Evolutionary conservation across 2,329 filamentous ascomycete genomes (phyloP), one percentile per base, ranked within the genome.

Genomic region (Hypomyces perniciosus): DNA sequence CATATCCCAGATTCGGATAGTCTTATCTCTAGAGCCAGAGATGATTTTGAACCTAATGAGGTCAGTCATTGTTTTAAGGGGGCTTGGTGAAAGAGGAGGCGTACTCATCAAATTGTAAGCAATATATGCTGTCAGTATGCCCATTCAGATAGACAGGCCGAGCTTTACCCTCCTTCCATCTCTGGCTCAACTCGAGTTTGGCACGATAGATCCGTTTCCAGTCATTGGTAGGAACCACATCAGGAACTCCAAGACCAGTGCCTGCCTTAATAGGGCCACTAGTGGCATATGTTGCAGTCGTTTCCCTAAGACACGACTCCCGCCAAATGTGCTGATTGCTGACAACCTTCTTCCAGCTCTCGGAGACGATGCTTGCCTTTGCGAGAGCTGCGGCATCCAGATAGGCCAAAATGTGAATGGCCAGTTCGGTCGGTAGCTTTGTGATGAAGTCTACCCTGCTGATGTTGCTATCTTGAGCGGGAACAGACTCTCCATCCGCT

Each of bases 121-220:
- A 99, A 72, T 99, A 99, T 51, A 99, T 95, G 58, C 90, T 96
- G 67, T 99, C 93, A 28, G 85, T 84, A 66, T 99, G 93, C 2
- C 93, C 93, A 61, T 93, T 90, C 26, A 99, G 78, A 67, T 96
- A 97, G 50, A 95, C 83, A 1, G 90, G 85, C 42, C 83, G 85
- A 7, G 90, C 88, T 57, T 85, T 84, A 50, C 88, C 86, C 46
- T 84, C 74, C 60, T 81, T 84, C 93, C 93, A 99, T 56, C 88
- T 83, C 57, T 77, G 74, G 59, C 90, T 85, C 54, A 99, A 78
- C 55, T 86, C 79, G 54, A 84, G 80, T 59, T 88, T 85, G 41
- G 88, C 85, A 59, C 83, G 77, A 67, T 91, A 96, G 65, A 96
- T 88, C 57, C 83, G 80, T 69, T 87, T 89, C 90, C 90, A 99